Base-by-base conservation (phyloP, 768 basidiomycete genomes). In the Gymnopilus junonius region DNA sequence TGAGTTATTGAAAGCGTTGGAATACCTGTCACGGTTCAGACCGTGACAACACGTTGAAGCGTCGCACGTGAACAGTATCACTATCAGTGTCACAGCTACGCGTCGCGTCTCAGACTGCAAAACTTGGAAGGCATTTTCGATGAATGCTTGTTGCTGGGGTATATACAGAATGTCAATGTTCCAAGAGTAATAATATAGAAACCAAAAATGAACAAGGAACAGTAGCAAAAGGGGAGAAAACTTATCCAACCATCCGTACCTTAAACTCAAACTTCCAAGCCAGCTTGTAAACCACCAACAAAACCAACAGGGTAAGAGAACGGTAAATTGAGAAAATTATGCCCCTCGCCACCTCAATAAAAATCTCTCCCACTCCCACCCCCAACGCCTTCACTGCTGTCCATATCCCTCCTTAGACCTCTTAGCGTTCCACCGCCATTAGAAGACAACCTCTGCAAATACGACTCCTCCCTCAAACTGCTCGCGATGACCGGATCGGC, bases 391-490 rank as follows among this genome's bases (percentile, higher is more conserved):
- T 8, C 31, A n/a, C 5, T 8, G 8, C 15, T 17, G 12, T 27
- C 46, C 29, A 25, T 51, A 10, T 32, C 48, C 12, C 48, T 29
- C 8, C 40, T 42, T n/a, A n/a, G n/a, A n/a, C n/a, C n/a, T n/a
- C 48, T 32, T 2, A 51, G 8, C 23, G 48, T 51, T 8, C 25
- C 25, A 6, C 14, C 20, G 4, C 29, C 48, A 32, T 29, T 32
- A 14, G 12, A 12, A 58, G 60, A 34, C 3, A 67, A 61, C 32
- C 73, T 71, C 25, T 70, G 70, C 48, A 76, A 62, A 50, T 71
- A 75, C n/a, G 75, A 69, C 55, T 79, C 77, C 34, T 80, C 79
- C 51, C 76, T 66, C 39, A 76, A 58, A 61, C 77, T 80, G n/a
- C 74, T 72, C 11, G 71, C 71, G 50, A 77, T 64, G 27, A 77